Conservation (phyloP, 2,329 filamentous ascomycete genomes). For the Hirsutella minnesotensis region DNA sequence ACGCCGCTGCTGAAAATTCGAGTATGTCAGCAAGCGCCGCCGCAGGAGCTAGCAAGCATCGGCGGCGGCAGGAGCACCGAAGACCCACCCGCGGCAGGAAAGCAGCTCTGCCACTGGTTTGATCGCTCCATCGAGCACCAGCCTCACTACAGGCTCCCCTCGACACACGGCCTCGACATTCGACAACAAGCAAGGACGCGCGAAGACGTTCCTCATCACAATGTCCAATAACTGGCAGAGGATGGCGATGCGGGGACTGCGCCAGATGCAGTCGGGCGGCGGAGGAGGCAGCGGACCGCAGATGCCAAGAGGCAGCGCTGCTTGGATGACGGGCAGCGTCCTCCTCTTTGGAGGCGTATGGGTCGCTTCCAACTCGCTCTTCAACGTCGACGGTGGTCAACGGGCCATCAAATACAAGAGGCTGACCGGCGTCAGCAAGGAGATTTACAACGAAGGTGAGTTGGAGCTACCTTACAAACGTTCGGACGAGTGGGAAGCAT, state of each 20-base stretch:
- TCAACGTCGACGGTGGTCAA: conserved; percentile 94
- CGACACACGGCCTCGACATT: neutral
- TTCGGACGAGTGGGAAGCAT: too few relatives aligned
- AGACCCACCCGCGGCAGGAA: neutral
- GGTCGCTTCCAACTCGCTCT: conserved; percentile 48
- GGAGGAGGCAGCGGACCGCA: conserved; percentile 25
- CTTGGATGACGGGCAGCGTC: conserved; percentile 27
- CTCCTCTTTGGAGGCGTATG: conserved; percentile 37
- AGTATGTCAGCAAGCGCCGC: conserved; percentile 1
- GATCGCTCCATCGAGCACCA: neutral
- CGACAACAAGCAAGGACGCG: neutral
- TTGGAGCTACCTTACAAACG: neutral
- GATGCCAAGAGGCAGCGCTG: conserved; percentile 25
- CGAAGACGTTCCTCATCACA: neutral
- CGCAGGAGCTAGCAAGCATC: too few relatives aligned
- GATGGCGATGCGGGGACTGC: conserved; percentile 38
- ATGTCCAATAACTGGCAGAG: conserved; percentile 33
- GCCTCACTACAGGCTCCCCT: neutral
- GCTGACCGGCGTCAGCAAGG: conserved; percentile 82
- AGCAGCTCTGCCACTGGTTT: neutral
- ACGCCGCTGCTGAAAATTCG: neutral
- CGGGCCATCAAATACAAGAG: conserved; percentile 97
- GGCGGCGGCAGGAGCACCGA: neutral
- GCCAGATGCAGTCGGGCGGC: conserved; percentile 32
- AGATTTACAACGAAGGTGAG: conserved; percentile 90